Evolutionary conservation across 352 stramenopile species (phyloP).

Genomic region (Hyphochytrium catenoides): DNA sequence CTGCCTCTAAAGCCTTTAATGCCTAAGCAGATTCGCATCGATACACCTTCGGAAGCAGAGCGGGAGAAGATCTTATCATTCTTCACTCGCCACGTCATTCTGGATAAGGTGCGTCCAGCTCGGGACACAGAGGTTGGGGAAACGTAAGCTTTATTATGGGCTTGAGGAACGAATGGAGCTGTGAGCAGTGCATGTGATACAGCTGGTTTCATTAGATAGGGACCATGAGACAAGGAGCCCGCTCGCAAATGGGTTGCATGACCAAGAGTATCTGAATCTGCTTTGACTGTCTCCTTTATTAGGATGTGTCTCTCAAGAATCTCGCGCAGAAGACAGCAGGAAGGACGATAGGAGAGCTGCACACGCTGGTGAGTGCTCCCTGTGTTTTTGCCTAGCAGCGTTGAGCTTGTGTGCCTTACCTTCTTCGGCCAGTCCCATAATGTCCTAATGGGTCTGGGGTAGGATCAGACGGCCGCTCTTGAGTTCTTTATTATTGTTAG

Average conservation of each 20-base stretch:
- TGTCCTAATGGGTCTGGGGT: background rate
- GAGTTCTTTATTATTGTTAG: background rate
- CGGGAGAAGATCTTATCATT: too few relatives aligned
- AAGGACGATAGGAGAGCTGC: constrained; percentile 38
- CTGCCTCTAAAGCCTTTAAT: too few relatives aligned
- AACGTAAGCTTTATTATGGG: constrained; percentile 20
- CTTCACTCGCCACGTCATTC: too few relatives aligned
- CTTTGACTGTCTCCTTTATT: background rate
- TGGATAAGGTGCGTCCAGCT: too few relatives aligned
- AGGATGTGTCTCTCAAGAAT: constrained; percentile 21
- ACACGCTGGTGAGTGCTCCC: constrained; percentile 16
- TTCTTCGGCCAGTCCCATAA: background rate
- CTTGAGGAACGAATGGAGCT: constrained; percentile 48
- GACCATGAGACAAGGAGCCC: constrained; percentile 15
- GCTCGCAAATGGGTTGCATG: constrained; percentile 14
- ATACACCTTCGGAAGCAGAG: too few relatives aligned
- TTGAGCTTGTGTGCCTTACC: constrained; percentile 5
- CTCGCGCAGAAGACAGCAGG: constrained; percentile 37
- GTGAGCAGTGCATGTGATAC: constrained; percentile 24
- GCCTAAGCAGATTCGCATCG: too few relatives aligned
- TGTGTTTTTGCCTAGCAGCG: background rate
- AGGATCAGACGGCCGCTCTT: constrained; percentile 1
- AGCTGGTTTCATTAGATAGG: constrained; percentile 25
- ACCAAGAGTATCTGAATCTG: background rate
- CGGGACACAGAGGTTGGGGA: constrained; percentile 15